Base-by-base conservation (phyloP, 441 rosid genomes). In the Erodium moschatum region DNA sequence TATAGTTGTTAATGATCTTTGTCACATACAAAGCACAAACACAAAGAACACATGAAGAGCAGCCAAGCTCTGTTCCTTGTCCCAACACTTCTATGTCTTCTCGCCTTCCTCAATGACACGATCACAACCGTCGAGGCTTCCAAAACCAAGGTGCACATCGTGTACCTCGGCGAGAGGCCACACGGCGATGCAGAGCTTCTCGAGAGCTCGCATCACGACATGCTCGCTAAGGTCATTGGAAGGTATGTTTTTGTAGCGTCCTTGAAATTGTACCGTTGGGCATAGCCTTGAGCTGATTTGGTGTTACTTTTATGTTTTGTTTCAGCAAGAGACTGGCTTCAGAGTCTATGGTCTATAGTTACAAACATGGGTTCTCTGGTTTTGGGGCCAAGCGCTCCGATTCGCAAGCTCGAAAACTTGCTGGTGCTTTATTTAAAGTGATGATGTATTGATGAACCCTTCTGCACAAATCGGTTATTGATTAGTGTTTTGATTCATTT, bases 301-400 rank as follows among this genome's bases (percentile, higher is more conserved):
- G 44, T 8, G 6, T 38, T 38, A 5, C 0, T 38, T 67, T 9
- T n/a, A 48, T 48, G 50, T 21, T 74, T 74, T 69, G 65, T 60
- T 81, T 80, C 87, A 87, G 91, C 82, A 81, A 78, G 69, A 76
- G 84, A 74, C 73, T 75, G 7, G 87, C 89, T n/a, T 73, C 71
- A 50, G 70, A 81, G 67, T 78, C 73, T 71, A 79, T 87, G 80
- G 81, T 89, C 70, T 87, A 87, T 76, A 85, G 86, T 78, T 89
- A 85, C 72, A 83, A 80, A 76, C 89, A 86, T 78, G 87, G 88
- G 69, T 86, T 89, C 74, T 86, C 91, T 2, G 91, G 92, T 10
- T 89, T 89, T 71, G 86, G 92, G 50, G 96, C 88, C 9, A 78
- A 79, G 78, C 85, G 87, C 20, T 80, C 88, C 10, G 70, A 81